Percentiles rank a stretch among this genome's conserved stretches.
These are phyloP conservation scores for Alternaria brassicae DNA, from an alignment of 2,329 filamentous ascomycete species.

Conservation along the genomic window DNA sequence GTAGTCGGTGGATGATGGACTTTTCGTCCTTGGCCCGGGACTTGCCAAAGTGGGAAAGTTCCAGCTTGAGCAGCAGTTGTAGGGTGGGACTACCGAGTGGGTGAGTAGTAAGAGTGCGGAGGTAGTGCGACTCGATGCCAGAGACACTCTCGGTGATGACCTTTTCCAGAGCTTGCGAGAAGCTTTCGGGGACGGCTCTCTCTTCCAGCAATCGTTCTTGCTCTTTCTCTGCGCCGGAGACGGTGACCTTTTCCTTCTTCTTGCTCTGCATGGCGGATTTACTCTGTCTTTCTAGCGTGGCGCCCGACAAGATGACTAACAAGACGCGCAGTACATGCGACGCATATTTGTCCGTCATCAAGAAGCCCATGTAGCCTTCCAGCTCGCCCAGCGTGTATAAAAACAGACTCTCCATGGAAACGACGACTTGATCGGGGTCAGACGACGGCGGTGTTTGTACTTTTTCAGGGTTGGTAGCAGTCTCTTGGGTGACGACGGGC, in stretches of 20 bases:
- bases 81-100: constrained; percentile 90
- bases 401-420: constrained; percentile 84
- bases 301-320: constrained; percentile 82
- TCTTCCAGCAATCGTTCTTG: constrained; percentile 52
- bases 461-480: constrained; percentile 59
- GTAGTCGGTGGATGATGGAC: constrained; percentile 75
- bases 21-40: constrained; percentile 68
- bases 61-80: constrained; percentile 88
- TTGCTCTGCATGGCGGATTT: constrained; percentile 86
- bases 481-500: constrained; percentile 76
- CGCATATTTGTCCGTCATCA: constrained; percentile 87
- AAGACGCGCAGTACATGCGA: constrained; percentile 90
- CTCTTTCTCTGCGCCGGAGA: constrained; percentile 57
- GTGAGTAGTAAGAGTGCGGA: constrained; percentile 85
- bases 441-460: constrained; percentile 54
- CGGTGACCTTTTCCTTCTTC: constrained; percentile 82
- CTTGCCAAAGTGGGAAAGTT: constrained; percentile 77
- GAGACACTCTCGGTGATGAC: constrained; percentile 79
- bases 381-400: constrained; percentile 84
- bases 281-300: constrained; percentile 70
- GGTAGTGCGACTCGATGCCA: constrained; percentile 77
- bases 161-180: constrained; percentile 77
- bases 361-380: constrained; percentile 80
- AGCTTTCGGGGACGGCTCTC: constrained; percentile 75
- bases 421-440: constrained; percentile 59